Conservation (phyloP, 495 filamentous ascomycete species). For the Mytilinidion resinicola region DNA sequence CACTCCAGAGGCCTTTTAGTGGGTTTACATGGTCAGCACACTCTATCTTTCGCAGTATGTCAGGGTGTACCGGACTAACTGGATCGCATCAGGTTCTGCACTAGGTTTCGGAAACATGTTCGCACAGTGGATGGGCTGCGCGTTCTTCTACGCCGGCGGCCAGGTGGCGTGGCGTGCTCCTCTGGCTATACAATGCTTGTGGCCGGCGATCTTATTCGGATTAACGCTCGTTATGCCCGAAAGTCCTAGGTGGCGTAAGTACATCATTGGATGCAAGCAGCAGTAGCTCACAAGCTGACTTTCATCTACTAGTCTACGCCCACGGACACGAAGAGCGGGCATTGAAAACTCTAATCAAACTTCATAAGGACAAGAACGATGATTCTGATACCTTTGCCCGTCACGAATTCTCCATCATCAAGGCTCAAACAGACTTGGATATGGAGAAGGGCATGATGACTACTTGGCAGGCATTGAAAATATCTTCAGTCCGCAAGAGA, state of each 20-base stretch:
- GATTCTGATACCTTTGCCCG: not conserved
- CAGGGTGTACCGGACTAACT: too few relatives aligned
- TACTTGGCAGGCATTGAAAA: not conserved
- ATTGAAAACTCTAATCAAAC: not conserved
- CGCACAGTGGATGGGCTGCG: not conserved
- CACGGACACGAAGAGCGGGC: not conserved
- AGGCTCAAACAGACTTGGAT: not conserved
- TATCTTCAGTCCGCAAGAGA: not conserved
- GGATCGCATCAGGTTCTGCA: not conserved
- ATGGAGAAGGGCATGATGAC: not conserved
- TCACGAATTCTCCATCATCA: not conserved
- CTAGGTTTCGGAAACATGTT: not conserved
- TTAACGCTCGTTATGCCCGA: not conserved
- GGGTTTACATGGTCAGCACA: not conserved
- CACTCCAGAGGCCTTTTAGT: not conserved
- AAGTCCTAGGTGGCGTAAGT: not conserved
- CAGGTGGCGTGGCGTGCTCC: not conserved
- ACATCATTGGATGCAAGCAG: not conserved
- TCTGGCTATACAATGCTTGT: not conserved
- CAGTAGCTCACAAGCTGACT: not conserved
- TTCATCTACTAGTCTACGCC: not conserved
- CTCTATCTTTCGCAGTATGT: too few relatives aligned
- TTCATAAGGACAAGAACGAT: not conserved
- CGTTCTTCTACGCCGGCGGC: not conserved
- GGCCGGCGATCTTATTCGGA: not conserved